A percentile compares a stretch with the other conserved stretches of the same genome.
These are phyloP conservation scores for Solanum chacoense DNA, from an alignment of 305 asterid genomes.

Conservation along the genomic window DNA sequence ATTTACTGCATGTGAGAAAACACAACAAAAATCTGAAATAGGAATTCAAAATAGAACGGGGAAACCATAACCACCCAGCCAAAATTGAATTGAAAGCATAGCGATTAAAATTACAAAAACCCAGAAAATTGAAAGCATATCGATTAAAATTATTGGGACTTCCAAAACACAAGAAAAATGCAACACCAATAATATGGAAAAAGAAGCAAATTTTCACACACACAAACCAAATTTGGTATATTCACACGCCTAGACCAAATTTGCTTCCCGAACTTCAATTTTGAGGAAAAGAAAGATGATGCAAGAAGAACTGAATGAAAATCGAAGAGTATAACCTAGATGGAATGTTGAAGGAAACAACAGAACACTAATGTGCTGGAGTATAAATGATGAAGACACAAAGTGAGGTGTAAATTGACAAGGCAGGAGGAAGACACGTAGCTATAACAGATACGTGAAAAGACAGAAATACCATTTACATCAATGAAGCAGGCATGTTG, in stretches of 20 bases:
- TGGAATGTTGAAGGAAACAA: neutral
- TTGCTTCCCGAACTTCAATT: neutral
- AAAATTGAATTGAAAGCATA: neutral
- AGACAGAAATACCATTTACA: neutral
- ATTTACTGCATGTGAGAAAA: too few relatives aligned
- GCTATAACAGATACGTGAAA: too few relatives aligned
- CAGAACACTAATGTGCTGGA: neutral
- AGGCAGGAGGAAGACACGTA: neutral
- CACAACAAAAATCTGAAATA: neutral
- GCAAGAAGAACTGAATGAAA: neutral
- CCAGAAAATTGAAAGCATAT: neutral
- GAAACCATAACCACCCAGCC: neutral
- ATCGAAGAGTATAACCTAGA: neutral
- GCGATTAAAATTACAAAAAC: too few relatives aligned
- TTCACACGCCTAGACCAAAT: neutral
- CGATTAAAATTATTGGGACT: too few relatives aligned
- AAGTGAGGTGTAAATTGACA: neutral
- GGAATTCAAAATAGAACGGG: neutral
- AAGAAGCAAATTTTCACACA: neutral
- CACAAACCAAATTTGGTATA: neutral
- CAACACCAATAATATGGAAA: too few relatives aligned
- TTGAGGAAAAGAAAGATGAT: neutral
- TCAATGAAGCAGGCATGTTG: neutral
- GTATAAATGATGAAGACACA: neutral
- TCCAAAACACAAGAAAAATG: too few relatives aligned